Evolutionary conservation across 345 rosid species (phyloP), one percentile per base, ranked within the genome.

Genomic region (Clarkia xantiana): DNA sequence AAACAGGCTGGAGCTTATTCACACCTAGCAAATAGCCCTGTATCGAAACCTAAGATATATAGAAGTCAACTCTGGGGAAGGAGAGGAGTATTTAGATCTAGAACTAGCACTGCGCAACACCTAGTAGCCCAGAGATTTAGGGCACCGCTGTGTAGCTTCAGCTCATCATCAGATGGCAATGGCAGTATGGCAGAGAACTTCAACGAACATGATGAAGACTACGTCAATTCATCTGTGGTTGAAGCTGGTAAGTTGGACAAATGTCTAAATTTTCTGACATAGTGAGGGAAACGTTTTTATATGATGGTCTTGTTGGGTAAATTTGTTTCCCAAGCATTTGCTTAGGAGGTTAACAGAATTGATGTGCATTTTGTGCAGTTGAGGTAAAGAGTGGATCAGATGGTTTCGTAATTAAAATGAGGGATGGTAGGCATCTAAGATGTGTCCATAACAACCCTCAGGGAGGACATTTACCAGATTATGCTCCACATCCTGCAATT

Each of bases 401-500:
- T 69, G 97, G 95, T 57, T 86, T 81, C 53, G 60, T 76, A 65
- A 74, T 90, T 63, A 90, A 79, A 67, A 90, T 90, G 97, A 81
- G 97, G 70, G 95, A 90, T 57, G 97, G 97, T 23, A 72, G 82
- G 65, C 81, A 90, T 60, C 61, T 90, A 44, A 58, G 88, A 52
- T 90, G 97, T 56, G 80, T 77, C 14, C 94, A 86, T 25, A 86
- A 86, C 70, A 86, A 81, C 57, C 91, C 95, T 67, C 94, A 86
- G 59, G 88, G 94, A 42, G 86, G 86, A 17, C 86, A 77, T 66
- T 56, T 83, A 19, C 86, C 86, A 0, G 86, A 90, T 63, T 77
- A 83, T 53, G 78, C 94, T 49, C 94, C 95, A 0, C 97, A 83
- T 58, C 97, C 95, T 60, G 97, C 94, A 1, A 90, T 90, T 43